These are phyloP conservation scores for Phytophthora meadii DNA, from an alignment of 352 stramenopile genomes.

Conservation along the genomic window DNA sequence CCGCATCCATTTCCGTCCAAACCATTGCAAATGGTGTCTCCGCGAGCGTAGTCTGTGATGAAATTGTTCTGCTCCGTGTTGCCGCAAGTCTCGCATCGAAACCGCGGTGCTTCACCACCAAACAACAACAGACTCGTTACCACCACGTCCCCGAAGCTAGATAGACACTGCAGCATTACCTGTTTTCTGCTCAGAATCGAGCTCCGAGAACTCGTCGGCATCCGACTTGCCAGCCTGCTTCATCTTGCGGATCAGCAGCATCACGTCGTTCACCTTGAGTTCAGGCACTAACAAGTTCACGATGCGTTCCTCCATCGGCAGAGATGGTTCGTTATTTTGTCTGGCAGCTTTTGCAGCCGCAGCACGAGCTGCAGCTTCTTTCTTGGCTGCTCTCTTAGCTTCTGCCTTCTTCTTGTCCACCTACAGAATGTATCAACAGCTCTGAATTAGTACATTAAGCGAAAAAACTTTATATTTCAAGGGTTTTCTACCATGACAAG, in stretches of 20 bases:
- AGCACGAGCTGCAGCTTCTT: constrained; percentile 43
- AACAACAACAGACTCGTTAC: constrained; percentile 11
- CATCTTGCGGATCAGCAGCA: constrained; percentile 91
- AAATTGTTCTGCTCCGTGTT: constrained; percentile 93
- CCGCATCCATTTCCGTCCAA: constrained; percentile 91
- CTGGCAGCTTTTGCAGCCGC: constrained; percentile 48
- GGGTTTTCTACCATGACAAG: constrained; percentile 34
- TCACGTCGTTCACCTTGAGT: constrained; percentile 88
- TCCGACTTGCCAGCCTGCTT: constrained; percentile 90
- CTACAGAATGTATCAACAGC: constrained; percentile 13
- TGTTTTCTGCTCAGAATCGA: constrained; percentile 87
- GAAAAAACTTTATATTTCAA: neutral
- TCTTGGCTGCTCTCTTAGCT: constrained; percentile 50
- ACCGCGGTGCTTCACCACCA: constrained; percentile 60
- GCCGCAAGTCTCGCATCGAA: constrained; percentile 86
- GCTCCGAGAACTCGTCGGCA: constrained; percentile 87
- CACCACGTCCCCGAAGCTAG: neutral
- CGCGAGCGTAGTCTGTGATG: constrained; percentile 88
- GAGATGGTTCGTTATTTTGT: constrained; percentile 49
- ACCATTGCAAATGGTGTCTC: constrained; percentile 90
- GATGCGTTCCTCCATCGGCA: constrained; percentile 90
- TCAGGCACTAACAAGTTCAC: constrained; percentile 87
- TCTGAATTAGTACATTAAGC: neutral
- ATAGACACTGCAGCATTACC: constrained; percentile 37
- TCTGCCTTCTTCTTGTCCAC: constrained; percentile 58